Conservation (phyloP, 108 stramenopile genomes). For the Poteriospumella lacustris region DNA sequence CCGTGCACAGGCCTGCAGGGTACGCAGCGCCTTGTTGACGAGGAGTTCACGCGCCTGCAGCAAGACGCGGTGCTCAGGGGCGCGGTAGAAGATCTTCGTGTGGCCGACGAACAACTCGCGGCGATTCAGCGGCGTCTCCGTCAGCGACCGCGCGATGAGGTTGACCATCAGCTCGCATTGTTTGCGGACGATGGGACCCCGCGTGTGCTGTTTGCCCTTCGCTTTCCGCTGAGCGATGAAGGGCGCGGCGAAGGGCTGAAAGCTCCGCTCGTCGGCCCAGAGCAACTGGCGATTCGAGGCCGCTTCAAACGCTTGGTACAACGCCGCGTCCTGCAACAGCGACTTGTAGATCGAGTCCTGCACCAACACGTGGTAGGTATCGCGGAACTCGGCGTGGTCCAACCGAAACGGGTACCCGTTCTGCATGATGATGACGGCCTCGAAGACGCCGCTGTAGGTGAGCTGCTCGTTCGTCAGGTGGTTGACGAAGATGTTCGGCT, state of each 20-base stretch:
- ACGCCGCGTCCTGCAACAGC: too few species aligned
- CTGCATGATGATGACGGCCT: conserved; percentile 35
- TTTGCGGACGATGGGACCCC: too few species aligned
- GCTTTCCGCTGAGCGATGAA: too few species aligned
- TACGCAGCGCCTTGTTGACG: background rate
- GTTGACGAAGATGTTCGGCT: conserved; percentile 2
- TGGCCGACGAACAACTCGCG: background rate
- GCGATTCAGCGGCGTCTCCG: too few species aligned
- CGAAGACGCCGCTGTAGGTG: conserved; percentile 34
- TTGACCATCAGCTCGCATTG: too few species aligned
- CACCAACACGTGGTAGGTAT: conserved; percentile 3
- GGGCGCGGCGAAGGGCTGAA: too few species aligned
- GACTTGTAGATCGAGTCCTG: too few species aligned
- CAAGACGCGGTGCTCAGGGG: background rate
- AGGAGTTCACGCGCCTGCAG: background rate
- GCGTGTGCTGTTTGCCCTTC: too few species aligned
- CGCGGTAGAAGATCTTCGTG: conserved; percentile 14
- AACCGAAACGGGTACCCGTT: conserved; percentile 31
- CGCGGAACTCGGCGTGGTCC: background rate
- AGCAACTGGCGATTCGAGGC: too few species aligned
- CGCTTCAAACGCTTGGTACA: too few species aligned
- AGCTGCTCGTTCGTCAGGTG: conserved; percentile 26
- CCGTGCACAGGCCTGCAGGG: background rate
- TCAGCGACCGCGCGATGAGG: too few species aligned
- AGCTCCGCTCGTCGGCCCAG: too few species aligned